A percentile compares a stretch with the other conserved stretches of the same genome.
Conservation (phyloP, 495 filamentous ascomycete genomes). For the Parmelia sp. region DNA sequence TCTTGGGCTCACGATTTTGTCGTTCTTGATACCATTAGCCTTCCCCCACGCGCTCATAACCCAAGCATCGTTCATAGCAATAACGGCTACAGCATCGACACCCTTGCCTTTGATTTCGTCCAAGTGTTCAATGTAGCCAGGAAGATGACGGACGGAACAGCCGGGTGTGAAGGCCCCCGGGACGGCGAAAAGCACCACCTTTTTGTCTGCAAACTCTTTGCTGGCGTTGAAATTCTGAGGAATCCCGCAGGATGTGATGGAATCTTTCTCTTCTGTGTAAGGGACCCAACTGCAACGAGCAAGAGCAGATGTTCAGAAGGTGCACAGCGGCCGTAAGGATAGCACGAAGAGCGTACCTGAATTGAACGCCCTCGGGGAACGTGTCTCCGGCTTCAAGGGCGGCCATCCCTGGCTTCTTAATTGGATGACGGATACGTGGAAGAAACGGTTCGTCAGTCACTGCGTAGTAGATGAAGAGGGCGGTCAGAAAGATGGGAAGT, state of each 20-base stretch:
- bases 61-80: slow-evolving; percentile 84
- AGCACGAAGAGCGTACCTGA: slow-evolving; percentile 49
- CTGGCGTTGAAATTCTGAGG: slow-evolving; percentile 75
- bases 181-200: slow-evolving; percentile 83
- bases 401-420: slow-evolving; percentile 41
- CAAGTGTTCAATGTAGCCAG: slow-evolving; percentile 73
- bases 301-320: background rate
- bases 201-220: slow-evolving; percentile 82
- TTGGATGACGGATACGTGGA: background rate
- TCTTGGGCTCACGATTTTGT: slow-evolving; percentile 62
- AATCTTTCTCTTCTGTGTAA: slow-evolving; percentile 54
- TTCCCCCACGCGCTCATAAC: slow-evolving; percentile 97
- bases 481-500: background rate
- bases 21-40: slow-evolving; percentile 75
- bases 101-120: slow-evolving; percentile 71
- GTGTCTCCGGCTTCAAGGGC: slow-evolving; percentile 69
- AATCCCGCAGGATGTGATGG: slow-evolving; percentile 69
- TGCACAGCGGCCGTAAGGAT: slow-evolving; percentile 7
- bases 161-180: slow-evolving; percentile 88
- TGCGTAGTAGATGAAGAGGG: background rate
- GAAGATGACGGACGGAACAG: slow-evolving; percentile 81
- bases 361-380: slow-evolving; percentile 74
- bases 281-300: slow-evolving; percentile 56
- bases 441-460: background rate
- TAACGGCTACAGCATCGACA: slow-evolving; percentile 77